Conservation (phyloP, 2,329 filamentous ascomycete genomes). For the Thelonectria olida region DNA sequence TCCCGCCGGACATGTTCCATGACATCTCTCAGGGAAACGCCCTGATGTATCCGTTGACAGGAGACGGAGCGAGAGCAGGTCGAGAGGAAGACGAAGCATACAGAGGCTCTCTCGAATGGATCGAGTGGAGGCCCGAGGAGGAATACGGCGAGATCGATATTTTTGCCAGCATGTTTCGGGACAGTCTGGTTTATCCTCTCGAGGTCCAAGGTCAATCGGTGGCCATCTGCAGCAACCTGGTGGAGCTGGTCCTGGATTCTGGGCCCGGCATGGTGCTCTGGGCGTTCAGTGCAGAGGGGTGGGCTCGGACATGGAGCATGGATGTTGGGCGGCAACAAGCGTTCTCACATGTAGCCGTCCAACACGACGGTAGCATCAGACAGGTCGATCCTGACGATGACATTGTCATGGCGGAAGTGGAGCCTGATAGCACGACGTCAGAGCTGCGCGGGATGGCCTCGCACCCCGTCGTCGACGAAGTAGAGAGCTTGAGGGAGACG, state of each 20-base stretch:
- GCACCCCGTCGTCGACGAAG: conserved; percentile 23
- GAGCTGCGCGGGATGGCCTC: conserved; percentile 13
- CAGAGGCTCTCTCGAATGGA: conserved; percentile 22
- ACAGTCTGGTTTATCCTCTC: conserved; percentile 37
- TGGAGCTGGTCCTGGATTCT: conserved; percentile 45
- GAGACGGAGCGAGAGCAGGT: not conserved
- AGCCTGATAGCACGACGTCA: conserved; percentile 7
- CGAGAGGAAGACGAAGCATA: conserved; percentile 10
- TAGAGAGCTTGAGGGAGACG: conserved; percentile 11
- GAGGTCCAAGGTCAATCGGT: conserved; percentile 44
- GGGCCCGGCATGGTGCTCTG: conserved; percentile 47
- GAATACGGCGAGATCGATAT: conserved; percentile 33
- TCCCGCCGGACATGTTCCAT: conserved; percentile 66
- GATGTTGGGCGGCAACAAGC: conserved; percentile 36
- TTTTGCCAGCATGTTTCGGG: conserved; percentile 25
- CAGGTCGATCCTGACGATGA: conserved; percentile 44
- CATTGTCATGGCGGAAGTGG: conserved; percentile 38
- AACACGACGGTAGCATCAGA: conserved; percentile 46
- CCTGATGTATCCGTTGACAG: not conserved
- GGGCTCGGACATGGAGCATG: conserved; percentile 45
- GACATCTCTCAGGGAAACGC: conserved; percentile 32
- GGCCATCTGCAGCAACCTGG: conserved; percentile 43
- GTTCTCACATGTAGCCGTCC: conserved; percentile 33
- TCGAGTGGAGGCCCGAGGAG: conserved; percentile 32
- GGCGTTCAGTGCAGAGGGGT: conserved; percentile 47